Evolutionary conservation across 768 basidiomycete species (phyloP).

Genomic region (Cystofilobasidium bisporidii): DNA sequence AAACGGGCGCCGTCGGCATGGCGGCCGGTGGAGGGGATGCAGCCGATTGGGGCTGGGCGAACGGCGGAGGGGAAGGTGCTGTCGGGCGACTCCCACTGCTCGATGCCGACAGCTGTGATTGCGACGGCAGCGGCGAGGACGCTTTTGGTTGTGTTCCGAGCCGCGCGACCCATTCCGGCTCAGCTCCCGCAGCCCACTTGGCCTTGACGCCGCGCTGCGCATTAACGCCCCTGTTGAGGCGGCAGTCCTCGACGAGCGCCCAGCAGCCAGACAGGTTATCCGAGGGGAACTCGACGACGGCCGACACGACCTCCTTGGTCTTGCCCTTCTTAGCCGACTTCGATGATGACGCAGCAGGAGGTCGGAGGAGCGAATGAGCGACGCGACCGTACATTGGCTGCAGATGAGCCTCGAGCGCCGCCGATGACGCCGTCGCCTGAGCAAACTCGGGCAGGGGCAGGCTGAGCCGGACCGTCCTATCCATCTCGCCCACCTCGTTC

Average conservation of each 20-base stretch:
- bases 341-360: neutral
- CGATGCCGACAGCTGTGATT: neutral
- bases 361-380: slow-evolving; percentile 3
- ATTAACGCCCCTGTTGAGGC: neutral
- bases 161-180: slow-evolving; percentile 25
- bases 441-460: slow-evolving; percentile 17
- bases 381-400: slow-evolving; percentile 15
- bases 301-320: slow-evolving; percentile 20
- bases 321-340: slow-evolving; percentile 6
- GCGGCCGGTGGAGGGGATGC: neutral
- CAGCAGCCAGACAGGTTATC: slow-evolving; percentile 25
- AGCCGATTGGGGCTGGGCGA: neutral
- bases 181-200: slow-evolving; percentile 21
- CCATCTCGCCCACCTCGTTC: slow-evolving; percentile 1
- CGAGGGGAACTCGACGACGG: slow-evolving; percentile 23
- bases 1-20: neutral
- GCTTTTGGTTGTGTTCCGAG: neutral
- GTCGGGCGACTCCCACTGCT: neutral
- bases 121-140: no score
- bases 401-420: slow-evolving; percentile 1
- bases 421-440: neutral
- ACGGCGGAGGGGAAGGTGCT: neutral
- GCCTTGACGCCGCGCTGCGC: slow-evolving; percentile 10
- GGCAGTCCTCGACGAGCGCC: slow-evolving; percentile 26
- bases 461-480: slow-evolving; percentile 19